Base-by-base conservation (phyloP, 116 monocot genomes). In the Zostera marina region DNA sequence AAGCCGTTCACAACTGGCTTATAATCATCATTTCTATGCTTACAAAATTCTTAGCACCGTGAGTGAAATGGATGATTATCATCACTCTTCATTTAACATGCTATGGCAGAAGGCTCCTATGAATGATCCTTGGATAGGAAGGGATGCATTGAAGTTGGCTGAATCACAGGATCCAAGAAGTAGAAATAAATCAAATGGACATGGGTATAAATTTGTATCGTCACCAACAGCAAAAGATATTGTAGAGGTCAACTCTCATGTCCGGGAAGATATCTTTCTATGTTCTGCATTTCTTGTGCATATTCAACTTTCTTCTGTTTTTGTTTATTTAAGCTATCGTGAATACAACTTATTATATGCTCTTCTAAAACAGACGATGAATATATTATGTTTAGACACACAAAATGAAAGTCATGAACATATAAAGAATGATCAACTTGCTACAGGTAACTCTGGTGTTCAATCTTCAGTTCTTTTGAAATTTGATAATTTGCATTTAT, bases 41-140 rank as follows among this genome's bases (percentile, higher is more conserved):
- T 63, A 57, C 12, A 82, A 81, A 67, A 61, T 99, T 61, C 57
- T 87, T 10, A 77, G 81, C 41, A 66, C 68, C 43, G 73, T 12
- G 12, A 52, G 57, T 15, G 55, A 48, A 66, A 57, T 58, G 62
- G 56, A 42, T 65, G 53, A 54, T 65, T 65, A 44, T 65, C 68
- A 44, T 52, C 63, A 51, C 48, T 69, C 64, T 68, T 79, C 69
- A 63, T 52, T 87, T 60, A 57, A 53, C 46, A 72, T 91, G 68
- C 22, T 86, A 57, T 87, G 81, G 78, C 91, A 90, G 66, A 75
- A 79, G 49, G 81, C 79, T 73, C 77, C 69, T 65, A 76, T 81
- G 16, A 91, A 76, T 53, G 87, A 78, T 47, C 72, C 78, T 59
- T 79, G 81, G 91, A 73, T 87, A 63, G 69, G 72, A 22, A 73